Evolutionary conservation across 441 rosid species (phyloP).

Genomic region (Metrosideros polymorpha): DNA sequence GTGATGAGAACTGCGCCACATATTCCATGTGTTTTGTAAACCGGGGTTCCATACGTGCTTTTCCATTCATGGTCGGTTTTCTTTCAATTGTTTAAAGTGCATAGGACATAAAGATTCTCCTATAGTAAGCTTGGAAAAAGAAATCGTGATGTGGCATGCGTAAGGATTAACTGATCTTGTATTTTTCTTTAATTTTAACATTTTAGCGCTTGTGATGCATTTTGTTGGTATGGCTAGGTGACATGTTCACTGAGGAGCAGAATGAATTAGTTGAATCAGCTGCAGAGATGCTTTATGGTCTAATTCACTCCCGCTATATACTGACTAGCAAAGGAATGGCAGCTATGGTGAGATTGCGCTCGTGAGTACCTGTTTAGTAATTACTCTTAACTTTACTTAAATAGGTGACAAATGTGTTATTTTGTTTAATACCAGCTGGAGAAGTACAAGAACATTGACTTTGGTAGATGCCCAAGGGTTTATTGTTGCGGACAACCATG

Average conservation of each 20-base stretch:
- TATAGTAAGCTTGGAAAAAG: background rate
- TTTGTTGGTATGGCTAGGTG: conserved; percentile 36
- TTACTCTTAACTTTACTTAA: background rate
- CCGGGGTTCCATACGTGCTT: background rate
- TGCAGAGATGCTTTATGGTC: conserved; percentile 92
- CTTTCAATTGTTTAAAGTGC: background rate
- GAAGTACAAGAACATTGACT: conserved; percentile 89
- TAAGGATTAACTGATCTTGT: background rate
- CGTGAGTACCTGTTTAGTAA: background rate
- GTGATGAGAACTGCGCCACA: background rate
- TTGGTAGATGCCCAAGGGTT: conserved; percentile 97
- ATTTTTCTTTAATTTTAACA: background rate
- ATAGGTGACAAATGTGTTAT: background rate
- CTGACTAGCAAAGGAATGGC: conserved; percentile 94
- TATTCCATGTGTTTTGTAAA: background rate
- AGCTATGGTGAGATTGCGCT: conserved; percentile 53
- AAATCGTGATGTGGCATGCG: background rate
- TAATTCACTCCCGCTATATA: conserved; percentile 82
- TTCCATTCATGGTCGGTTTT: background rate
- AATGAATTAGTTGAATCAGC: conserved; percentile 97
- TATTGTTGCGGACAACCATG: conserved; percentile 98
- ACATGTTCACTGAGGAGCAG: conserved; percentile 94
- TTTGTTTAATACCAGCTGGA: conserved; percentile 37
- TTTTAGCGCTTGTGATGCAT: background rate
- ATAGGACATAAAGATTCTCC: background rate